Base-by-base conservation (phyloP, 768 basidiomycete species). In the Kwoniella heveanensis region DNA sequence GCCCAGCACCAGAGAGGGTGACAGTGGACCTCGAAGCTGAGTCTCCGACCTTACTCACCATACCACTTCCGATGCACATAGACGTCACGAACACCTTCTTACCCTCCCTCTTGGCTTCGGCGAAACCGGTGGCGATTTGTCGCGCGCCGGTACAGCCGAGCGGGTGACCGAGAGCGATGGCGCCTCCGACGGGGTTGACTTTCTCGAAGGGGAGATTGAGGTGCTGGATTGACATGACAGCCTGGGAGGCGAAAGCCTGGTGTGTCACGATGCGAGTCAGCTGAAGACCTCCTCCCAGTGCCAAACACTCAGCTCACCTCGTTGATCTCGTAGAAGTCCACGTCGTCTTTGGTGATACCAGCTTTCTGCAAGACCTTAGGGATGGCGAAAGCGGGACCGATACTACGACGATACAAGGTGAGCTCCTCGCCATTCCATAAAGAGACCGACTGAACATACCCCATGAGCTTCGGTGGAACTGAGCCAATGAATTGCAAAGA, bases 171-270 rank as follows among this genome's bases (percentile, higher is more conserved):
- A 74, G 58, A 7, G 80, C 81, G 57, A 82, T 81, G 10, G 81
- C 81, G 10, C 92, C 90, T 19, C 92, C 92, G 70, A 89, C 91
- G 63, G 51, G 72, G 75, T 96, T 96, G 71, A 93, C 88, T 79
- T 88, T 92, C 24, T 71, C 73, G 56, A 73, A 77, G 37, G 70
- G 86, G 49, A 95, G 83, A 26, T 84, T 82, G 25, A 94, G 84
- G 72, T 91, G 83, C 72, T 94, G 89, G 8, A 94, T 87, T 56
- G 90, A 93, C 80, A 92, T 89, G n/a, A 90, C 90, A 64, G 91
- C 82, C 85, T 80, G 82, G 86, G 90, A 91, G 88, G 52, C 90
- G 87, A 94, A 95, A 0, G 92, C 92, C 79, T 93, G 90, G 89
- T 84, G 91, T 90, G 76, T 85, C 91, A 15, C 91, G 44, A 91